A percentile compares a stretch with the other conserved stretches of the same genome.
These are phyloP conservation scores for Salinomyces thailandicus DNA, from an alignment of 2,329 filamentous ascomycete genomes.

Conservation along the genomic window DNA sequence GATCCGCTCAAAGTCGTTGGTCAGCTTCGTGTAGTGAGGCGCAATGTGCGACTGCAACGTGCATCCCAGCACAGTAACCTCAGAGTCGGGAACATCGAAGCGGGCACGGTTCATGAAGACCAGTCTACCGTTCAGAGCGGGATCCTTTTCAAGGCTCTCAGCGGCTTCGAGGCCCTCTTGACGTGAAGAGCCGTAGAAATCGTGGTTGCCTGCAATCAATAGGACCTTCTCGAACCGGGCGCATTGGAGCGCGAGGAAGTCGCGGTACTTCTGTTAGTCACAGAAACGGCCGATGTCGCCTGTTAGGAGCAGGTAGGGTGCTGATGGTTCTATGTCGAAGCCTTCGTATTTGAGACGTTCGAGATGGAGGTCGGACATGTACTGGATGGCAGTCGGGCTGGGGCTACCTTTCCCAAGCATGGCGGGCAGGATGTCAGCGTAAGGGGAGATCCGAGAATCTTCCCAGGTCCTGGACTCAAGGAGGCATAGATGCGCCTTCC, in stretches of 20 bases:
- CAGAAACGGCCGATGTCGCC: conserved; percentile 43
- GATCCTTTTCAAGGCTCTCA: conserved; percentile 30
- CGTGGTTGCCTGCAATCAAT: conserved; percentile 45
- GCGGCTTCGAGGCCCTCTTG: conserved; percentile 31
- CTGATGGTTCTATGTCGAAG: conserved; percentile 31
- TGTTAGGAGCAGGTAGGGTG: conserved; percentile 36
- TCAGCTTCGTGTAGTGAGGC: conserved; percentile 25
- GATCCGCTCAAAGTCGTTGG: conserved; percentile 45
- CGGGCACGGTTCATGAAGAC: conserved; percentile 31
- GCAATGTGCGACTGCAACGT: conserved; percentile 45
- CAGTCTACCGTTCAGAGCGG: conserved; percentile 29
- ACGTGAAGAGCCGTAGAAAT: conserved; percentile 41
- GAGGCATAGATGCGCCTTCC: too few relatives aligned
- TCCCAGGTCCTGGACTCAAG: too few relatives aligned
- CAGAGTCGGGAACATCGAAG: conserved; percentile 29
- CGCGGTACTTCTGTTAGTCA: conserved; percentile 37
- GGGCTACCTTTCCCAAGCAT: not conserved
- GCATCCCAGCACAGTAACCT: conserved; percentile 44
- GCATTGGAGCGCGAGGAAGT: conserved; percentile 36
- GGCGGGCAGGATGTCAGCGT: too few relatives aligned
- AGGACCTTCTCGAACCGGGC: conserved; percentile 34
- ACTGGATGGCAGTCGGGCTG: conserved; percentile 25
- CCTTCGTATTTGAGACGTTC: conserved; percentile 27
- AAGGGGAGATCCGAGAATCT: too few relatives aligned
- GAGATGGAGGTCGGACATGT: conserved; percentile 44